These are phyloP conservation scores for Excoecaria agallocha DNA, from an alignment of 345 rosid species.

Conservation along the genomic window DNA sequence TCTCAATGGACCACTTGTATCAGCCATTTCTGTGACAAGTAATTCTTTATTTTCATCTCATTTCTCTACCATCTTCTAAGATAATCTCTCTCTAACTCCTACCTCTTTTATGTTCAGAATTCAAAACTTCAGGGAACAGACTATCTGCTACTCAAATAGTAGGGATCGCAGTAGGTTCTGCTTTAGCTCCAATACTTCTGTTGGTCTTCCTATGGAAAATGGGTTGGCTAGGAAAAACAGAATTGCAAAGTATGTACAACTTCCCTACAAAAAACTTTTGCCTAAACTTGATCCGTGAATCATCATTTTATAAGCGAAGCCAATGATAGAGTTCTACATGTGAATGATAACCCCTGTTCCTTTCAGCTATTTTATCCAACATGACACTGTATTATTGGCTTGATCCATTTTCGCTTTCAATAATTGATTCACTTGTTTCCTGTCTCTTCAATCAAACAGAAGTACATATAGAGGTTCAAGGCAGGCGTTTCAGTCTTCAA, in stretches of 20 bases:
- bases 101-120: not conserved
- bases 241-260: conserved; percentile 4
- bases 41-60: not conserved
- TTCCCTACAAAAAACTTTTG: not conserved
- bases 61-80: not conserved
- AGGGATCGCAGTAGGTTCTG: not conserved
- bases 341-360: too few relatives aligned
- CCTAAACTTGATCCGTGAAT: not conserved
- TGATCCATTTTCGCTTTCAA: too few relatives aligned
- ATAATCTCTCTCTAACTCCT: not conserved
- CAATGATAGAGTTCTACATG: too few relatives aligned
- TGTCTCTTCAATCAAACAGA: conserved; percentile 8
- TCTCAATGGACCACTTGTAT: conserved; percentile 23
- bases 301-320: too few relatives aligned
- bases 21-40: conserved; percentile 21
- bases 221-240: conserved; percentile 21
- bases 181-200: conserved; percentile 6
- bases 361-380: too few relatives aligned
- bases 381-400: too few relatives aligned
- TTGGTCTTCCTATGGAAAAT: conserved; percentile 17
- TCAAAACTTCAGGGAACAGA: not conserved
- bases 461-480: not conserved
- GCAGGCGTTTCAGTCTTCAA: conserved; percentile 4
- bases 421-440: too few relatives aligned
- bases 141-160: conserved; percentile 1